phyloP scores from a whole-genome alignment of 495 filamentous ascomycete species.

The Aspergillus cavernicola region DNA sequence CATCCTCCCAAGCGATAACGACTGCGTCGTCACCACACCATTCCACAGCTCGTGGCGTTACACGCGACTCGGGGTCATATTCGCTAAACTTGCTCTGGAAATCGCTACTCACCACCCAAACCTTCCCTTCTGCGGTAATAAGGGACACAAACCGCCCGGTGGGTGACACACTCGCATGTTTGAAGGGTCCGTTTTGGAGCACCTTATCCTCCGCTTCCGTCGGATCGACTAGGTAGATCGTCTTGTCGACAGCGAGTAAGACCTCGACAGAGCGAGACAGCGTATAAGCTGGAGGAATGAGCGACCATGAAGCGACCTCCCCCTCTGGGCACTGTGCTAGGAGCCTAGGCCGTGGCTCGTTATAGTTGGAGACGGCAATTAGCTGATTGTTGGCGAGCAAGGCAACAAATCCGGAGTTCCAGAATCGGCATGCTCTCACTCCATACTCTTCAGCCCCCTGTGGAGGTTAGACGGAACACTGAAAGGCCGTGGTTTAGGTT shows the following conservation, averaged over 20 bases:
- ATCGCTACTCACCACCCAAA: constrained; percentile 91
- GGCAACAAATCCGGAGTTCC: constrained; percentile 88
- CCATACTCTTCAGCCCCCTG: constrained; percentile 82
- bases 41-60: constrained; percentile 79
- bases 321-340: constrained; percentile 76
- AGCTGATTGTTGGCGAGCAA: constrained; percentile 85
- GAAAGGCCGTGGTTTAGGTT: neutral
- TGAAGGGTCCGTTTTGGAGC: constrained; percentile 88
- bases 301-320: constrained; percentile 79
- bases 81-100: constrained; percentile 90
- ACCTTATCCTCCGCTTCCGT: constrained; percentile 86
- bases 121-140: constrained; percentile 78
- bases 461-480: constrained; percentile 14
- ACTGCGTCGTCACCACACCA: constrained; percentile 98
- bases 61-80: constrained; percentile 81
- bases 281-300: constrained; percentile 85
- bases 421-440: constrained; percentile 85
- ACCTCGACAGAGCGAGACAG: constrained; percentile 96
- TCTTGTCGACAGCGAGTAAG: constrained; percentile 78
- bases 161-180: constrained; percentile 82
- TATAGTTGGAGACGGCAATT: constrained; percentile 80
- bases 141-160: constrained; percentile 84
- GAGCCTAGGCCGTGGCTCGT: constrained; percentile 82
- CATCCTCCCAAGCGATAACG: constrained; percentile 94
- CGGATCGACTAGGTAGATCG: constrained; percentile 80